Evolutionary conservation across 106 monocot genomes (phyloP).

Genomic region (Posidonia australis): DNA sequence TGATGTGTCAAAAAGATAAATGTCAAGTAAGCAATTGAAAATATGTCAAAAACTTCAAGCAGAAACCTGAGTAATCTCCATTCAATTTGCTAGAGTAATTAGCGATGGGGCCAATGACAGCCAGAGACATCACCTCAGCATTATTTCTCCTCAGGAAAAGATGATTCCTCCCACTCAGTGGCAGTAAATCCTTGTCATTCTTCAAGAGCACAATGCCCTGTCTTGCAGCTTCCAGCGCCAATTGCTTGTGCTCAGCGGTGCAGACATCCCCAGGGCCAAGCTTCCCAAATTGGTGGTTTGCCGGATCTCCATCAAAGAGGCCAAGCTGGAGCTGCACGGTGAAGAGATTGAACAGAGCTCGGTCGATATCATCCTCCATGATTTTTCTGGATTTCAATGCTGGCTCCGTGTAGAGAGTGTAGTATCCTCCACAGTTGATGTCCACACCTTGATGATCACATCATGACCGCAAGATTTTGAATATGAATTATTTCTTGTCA

Average conservation of each 20-base stretch:
- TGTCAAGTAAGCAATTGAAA: background rate
- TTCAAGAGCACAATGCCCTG: slow-evolving; percentile 69
- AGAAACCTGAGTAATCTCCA: slow-evolving; percentile 67
- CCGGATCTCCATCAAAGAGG: slow-evolving; percentile 46
- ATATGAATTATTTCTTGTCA: too few relatives aligned
- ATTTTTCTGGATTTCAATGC: slow-evolving; percentile 55
- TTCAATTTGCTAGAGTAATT: slow-evolving; percentile 36
- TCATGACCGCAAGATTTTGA: too few relatives aligned
- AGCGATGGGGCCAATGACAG: slow-evolving; percentile 67
- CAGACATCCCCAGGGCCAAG: slow-evolving; percentile 60
- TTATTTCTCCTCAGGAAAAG: background rate
- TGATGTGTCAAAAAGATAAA: too few relatives aligned
- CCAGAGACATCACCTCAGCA: slow-evolving; percentile 28
- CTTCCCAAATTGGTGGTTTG: slow-evolving; percentile 23
- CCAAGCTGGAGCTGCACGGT: slow-evolving; percentile 68
- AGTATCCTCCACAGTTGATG: slow-evolving; percentile 77
- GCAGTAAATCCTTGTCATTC: slow-evolving; percentile 35
- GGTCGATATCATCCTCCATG: slow-evolving; percentile 53
- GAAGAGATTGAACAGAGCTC: slow-evolving; percentile 75
- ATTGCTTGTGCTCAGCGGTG: slow-evolving; percentile 34
- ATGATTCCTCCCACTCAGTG: slow-evolving; percentile 16
- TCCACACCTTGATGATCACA: slow-evolving; percentile 53
- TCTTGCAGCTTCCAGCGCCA: slow-evolving; percentile 63
- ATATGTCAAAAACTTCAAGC: background rate
- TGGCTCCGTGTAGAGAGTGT: slow-evolving; percentile 36